Conservation (phyloP, 495 filamentous ascomycete species). For the Aspergillus kassunensis region DNA sequence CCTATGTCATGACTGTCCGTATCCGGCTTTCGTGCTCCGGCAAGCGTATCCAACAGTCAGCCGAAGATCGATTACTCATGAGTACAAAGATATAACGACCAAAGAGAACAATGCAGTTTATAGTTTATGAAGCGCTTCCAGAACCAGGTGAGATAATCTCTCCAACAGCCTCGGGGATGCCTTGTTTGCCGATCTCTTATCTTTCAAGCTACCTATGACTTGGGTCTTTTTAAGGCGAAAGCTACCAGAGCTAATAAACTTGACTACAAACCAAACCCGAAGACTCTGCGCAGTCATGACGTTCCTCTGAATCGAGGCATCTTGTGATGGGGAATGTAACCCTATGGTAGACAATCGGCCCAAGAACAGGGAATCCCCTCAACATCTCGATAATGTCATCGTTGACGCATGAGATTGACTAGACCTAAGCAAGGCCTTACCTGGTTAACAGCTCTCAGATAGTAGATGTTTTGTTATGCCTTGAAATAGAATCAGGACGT, state of each 20-base stretch:
- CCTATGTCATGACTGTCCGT: not conserved
- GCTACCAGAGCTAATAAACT: not conserved
- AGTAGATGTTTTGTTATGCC: no score
- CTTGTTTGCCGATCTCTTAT: not conserved
- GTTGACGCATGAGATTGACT: no score
- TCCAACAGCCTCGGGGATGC: not conserved
- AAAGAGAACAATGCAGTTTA: not conserved
- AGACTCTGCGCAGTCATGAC: not conserved
- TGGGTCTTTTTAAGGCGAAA: no score
- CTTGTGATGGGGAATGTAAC: not conserved
- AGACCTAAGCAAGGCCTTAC: no score
- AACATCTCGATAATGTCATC: no score
- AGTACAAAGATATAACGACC: not conserved
- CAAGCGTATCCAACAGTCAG: no score
- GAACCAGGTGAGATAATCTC: not conserved
- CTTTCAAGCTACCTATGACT: not conserved
- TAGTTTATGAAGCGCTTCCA: not conserved
- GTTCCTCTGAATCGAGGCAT: not conserved
- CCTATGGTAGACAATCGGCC: slow-evolving; percentile 7
- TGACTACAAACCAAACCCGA: not conserved
- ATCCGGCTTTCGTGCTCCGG: no score
- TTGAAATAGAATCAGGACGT: no score
- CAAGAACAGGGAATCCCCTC: no score
- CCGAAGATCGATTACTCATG: not conserved
- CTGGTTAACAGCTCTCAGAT: no score